phyloP scores from a whole-genome alignment of 805 yeast species.

The Scheffersomyces amazonensis region DNA sequence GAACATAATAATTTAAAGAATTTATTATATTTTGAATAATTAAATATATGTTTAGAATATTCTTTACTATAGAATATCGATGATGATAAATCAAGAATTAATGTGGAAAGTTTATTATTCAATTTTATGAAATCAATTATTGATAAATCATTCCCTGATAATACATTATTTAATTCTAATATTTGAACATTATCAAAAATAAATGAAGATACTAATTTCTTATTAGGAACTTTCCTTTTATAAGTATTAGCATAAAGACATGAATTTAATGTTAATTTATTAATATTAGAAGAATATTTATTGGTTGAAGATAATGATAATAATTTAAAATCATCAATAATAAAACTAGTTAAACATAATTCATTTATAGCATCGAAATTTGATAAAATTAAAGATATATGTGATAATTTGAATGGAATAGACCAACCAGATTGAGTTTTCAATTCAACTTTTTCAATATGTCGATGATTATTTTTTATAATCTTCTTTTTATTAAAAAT shows the following conservation, averaged over 20 bases:
- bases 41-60: conserved; percentile 17
- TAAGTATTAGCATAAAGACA: conserved; percentile 18
- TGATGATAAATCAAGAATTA: conserved; percentile 50
- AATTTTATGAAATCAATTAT: conserved; percentile 44
- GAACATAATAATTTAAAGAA: conserved; percentile 34
- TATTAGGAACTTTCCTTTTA: conserved; percentile 11
- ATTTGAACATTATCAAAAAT: conserved; percentile 40
- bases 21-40: conserved; percentile 26
- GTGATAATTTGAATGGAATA: conserved; percentile 46
- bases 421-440: conserved; percentile 50
- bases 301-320: background rate
- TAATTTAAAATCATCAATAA: conserved; percentile 41
- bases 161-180: conserved; percentile 36
- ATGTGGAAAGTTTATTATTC: conserved; percentile 28
- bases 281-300: conserved; percentile 20
- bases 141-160: conserved; percentile 46
- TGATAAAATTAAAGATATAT: conserved; percentile 45
- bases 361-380: conserved; percentile 36
- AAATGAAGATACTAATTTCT: conserved; percentile 12
- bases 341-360: conserved; percentile 43
- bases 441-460: conserved; percentile 30
- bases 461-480: conserved; percentile 9
- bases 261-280: conserved; percentile 14
- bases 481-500: conserved; percentile 6
- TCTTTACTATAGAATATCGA: conserved; percentile 29